Conservation (phyloP, 2,329 filamentous ascomycete genomes). For the Ceratocystis destructans region DNA sequence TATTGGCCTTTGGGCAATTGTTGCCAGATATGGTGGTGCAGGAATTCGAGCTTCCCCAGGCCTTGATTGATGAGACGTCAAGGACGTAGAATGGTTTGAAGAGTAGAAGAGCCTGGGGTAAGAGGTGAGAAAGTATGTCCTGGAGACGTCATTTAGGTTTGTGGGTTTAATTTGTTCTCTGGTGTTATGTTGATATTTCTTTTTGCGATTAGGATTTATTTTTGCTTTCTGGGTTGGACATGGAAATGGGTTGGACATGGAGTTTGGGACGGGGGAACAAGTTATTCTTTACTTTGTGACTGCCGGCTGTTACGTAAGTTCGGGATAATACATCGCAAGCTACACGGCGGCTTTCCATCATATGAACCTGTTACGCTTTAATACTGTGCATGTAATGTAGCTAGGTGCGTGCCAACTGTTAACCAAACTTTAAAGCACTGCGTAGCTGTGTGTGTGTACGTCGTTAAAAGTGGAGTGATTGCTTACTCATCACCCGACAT, state of each 20-base stretch:
- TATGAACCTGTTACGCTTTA: no score
- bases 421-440: no score
- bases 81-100: slow-evolving; percentile 22
- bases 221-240: neutral
- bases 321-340: neutral
- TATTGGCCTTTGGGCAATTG: slow-evolving; percentile 67
- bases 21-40: slow-evolving; percentile 57
- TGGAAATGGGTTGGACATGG: neutral
- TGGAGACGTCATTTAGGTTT: neutral
- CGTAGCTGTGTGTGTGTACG: neutral
- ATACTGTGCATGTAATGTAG: no score
- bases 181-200: neutral
- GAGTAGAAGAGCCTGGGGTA: neutral
- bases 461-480: slow-evolving; percentile 16
- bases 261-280: neutral
- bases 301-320: neutral
- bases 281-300: neutral
- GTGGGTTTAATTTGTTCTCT: neutral
- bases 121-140: neutral
- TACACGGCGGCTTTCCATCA: neutral
- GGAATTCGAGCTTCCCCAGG: slow-evolving; percentile 64
- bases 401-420: no score
- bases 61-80: slow-evolving; percentile 41
- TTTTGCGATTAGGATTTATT: neutral
- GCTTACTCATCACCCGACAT: slow-evolving; percentile 10